Conservation (phyloP, 2,329 filamentous ascomycete species). For the Chlorencoelia australis region DNA sequence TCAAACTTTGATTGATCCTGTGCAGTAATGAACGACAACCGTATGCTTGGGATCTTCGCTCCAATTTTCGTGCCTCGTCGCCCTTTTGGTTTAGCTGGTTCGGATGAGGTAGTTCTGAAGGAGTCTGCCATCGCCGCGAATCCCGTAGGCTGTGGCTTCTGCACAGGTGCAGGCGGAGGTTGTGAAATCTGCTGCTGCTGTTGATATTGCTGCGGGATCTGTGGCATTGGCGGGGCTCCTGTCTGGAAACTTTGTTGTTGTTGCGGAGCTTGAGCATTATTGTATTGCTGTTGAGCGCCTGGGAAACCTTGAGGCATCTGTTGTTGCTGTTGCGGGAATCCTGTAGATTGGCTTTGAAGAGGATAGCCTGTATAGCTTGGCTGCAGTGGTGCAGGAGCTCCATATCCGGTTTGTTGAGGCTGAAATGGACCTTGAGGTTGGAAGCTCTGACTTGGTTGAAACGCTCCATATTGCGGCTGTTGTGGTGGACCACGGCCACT, state of each 20-base stretch:
- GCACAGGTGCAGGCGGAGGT: slow-evolving; percentile 46
- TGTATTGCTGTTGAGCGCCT: slow-evolving; percentile 30
- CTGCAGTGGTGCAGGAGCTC: slow-evolving; percentile 25
- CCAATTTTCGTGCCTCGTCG: slow-evolving; percentile 41
- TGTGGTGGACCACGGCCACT: slow-evolving; percentile 50
- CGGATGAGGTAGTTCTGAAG: slow-evolving; percentile 42
- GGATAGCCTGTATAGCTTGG: slow-evolving; percentile 25
- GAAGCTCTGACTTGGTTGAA: slow-evolving; percentile 5
- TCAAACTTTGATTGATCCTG: slow-evolving; percentile 95
- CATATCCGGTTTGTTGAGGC: slow-evolving; percentile 22
- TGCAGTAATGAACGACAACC: slow-evolving; percentile 91
- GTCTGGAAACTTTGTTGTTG: slow-evolving; percentile 26
- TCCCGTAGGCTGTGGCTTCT: slow-evolving; percentile 56
- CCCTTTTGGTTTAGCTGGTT: slow-evolving; percentile 33
- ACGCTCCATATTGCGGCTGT: slow-evolving; percentile 7
- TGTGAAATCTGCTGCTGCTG: slow-evolving; percentile 37
- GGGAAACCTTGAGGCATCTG: slow-evolving; percentile 46
- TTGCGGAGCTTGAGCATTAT: slow-evolving; percentile 37
- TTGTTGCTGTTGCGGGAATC: slow-evolving; percentile 41
- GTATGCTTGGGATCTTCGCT: slow-evolving; percentile 84
- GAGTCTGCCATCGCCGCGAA: slow-evolving; percentile 59
- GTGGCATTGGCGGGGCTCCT: slow-evolving; percentile 26
- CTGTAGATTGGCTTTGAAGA: slow-evolving; percentile 34
- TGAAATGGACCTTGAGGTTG: slow-evolving; percentile 17
- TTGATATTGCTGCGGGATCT: slow-evolving; percentile 27